Base-by-base conservation (phyloP, 176 grass and related monocot species). In the Oryza longistaminata region DNA sequence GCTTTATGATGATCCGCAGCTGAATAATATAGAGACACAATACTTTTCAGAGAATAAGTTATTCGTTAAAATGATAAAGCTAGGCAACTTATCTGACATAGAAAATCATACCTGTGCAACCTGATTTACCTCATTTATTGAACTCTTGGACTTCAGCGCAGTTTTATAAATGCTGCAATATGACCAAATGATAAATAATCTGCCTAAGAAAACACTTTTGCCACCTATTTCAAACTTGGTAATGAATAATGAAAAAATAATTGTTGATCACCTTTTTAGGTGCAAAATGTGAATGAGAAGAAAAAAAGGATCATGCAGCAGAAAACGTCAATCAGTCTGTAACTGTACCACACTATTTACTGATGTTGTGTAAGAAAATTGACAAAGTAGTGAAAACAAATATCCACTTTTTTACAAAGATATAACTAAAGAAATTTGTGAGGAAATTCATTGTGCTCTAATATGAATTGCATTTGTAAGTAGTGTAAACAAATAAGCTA, bases 1-100 rank as follows among this genome's bases (percentile, higher is more conserved):
- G 93, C 75, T 92, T 98, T 86, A 98, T 85, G 85, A 98, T 87
- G 66, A 98, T 96, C 48, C 93, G 81, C 65, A 98, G 90, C 96
- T 98, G 82, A 65, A 35, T 4, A 79, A 43, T 88, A 74, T 21
- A 42, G 64, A 55, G 33, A 76, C 37, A 43, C 2, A 11, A 34
- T 78, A 62, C 65, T 87, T 87, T 88, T 21, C 9, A 21, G 33
- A 83, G 48, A 77, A 68, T 21, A 55, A 13, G 16, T 75, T 26
- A 84, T 49, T 78, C 17, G 66, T 75, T 84, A 50, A 21, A 55
- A 75, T 76, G 1, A 79, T 66, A 66, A 79, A 61, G 81, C 16
- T 78, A 37, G 19, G 62, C 45, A 44, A 71, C 25, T 44, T 42
- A 79, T 55, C 8, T 84, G 35, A 88, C 55, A 80, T 65, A 37